A percentile compares a stretch with the other conserved stretches of the same genome.
phyloP scores from a whole-genome alignment of 2,329 filamentous ascomycete genomes.

The Penicillium sp. region DNA sequence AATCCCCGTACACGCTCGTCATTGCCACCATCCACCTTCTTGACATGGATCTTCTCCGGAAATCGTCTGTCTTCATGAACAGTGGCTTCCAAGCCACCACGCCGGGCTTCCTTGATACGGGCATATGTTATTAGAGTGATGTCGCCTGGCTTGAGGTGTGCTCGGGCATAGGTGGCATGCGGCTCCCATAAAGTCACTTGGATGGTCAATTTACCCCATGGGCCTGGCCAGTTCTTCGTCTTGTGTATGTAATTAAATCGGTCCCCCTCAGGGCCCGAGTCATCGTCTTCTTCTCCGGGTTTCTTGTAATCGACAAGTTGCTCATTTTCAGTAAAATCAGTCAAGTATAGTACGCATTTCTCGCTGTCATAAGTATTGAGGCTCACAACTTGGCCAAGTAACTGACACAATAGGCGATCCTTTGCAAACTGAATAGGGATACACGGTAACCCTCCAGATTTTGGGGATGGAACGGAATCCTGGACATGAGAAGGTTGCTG shows the following conservation, averaged over 20 bases:
- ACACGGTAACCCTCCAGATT: conserved; percentile 41
- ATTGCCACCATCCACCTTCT: conserved; percentile 49
- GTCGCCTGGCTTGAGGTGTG: conserved; percentile 56
- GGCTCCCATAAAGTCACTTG: conserved; percentile 68
- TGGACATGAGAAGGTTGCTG: conserved; percentile 8
- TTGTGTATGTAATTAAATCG: conserved; percentile 52
- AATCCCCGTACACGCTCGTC: conserved; percentile 55
- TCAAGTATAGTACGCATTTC: conserved; percentile 65
- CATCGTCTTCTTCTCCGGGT: conserved; percentile 30
- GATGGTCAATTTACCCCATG: conserved; percentile 68
- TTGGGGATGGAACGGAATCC: conserved; percentile 6
- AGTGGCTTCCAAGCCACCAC: conserved; percentile 66
- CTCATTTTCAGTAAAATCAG: conserved; percentile 76
- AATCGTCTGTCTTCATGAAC: conserved; percentile 60
- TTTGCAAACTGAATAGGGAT: conserved; percentile 62
- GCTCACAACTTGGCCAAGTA: conserved; percentile 69
- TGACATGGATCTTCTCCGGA: conserved; percentile 58
- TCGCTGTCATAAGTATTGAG: conserved; percentile 46
- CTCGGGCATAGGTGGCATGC: conserved; percentile 60
- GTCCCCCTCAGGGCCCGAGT: conserved; percentile 51
- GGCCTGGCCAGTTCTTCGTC: conserved; percentile 62
- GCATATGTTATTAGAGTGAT: conserved; percentile 71
- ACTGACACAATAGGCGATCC: conserved; percentile 59
- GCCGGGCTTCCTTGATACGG: conserved; percentile 58
- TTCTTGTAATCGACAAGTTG: conserved; percentile 56